Base-by-base conservation (phyloP, 495 filamentous ascomycete species). In the Venustampulla echinocandica region DNA sequence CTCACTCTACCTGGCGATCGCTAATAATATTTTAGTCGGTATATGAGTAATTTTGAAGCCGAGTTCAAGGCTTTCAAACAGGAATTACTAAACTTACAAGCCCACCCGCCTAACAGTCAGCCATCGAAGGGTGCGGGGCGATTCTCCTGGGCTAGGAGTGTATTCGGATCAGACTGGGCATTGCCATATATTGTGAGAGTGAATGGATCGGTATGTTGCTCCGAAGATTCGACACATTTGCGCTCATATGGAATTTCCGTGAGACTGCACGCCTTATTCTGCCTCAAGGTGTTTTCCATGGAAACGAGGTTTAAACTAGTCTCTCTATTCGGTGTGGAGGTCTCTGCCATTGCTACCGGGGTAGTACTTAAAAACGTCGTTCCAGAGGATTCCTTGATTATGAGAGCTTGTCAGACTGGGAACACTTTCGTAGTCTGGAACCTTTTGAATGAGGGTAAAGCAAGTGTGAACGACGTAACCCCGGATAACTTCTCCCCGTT, bases 401-500 rank as follows among this genome's bases (percentile, higher is more conserved):
- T 46, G 17, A 22, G 3, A 13, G 28, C 43, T 35, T 46, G 28
- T 24, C 7, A 7, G n/a, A 10, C 10, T 4, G 43, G 43, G 3
- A 17, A 46, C 17, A 7, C 13, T 1, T 2, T 10, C 1, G 9
- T n/a, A n/a, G 32, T 46, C 10, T 46, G 27, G 43, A 36, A 18
- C 14, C 17, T 46, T 10, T 18, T 46, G 3, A 10, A 46, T 23
- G 3, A 1, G 15, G 19, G 32, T 13, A 10, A 3, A 22, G 43
- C 43, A 23, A 46, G 30, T 24, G n/a, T 46, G 1, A 35, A 46
- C 19, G 43, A 46, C n/a, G 19, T 46, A 1, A 46, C 43, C 3
- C 10, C 11, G 5, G n/a, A 37, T 1, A 35, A 46, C 19, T 9
- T 1, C 1, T 10, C 43, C 1, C 43, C 30, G 10, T 23, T 46